These are phyloP conservation scores for Millerozyma acaciae DNA, from an alignment of 805 yeast species.

Conservation along the genomic window DNA sequence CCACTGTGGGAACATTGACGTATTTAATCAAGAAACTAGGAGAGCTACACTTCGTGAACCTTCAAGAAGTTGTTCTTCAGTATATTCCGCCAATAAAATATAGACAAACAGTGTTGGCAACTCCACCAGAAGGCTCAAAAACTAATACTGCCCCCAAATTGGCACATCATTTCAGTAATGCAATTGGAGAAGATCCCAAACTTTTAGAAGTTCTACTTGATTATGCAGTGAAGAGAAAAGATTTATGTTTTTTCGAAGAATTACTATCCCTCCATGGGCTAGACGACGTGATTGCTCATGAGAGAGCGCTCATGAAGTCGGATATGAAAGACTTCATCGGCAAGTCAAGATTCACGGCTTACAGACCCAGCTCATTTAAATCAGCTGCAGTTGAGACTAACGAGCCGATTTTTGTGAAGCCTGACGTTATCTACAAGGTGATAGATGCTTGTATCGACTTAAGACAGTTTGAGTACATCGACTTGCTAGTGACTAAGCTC, in stretches of 20 bases:
- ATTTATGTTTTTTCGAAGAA: constrained; percentile 17
- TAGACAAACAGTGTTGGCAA: constrained; percentile 19
- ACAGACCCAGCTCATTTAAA: constrained; percentile 3
- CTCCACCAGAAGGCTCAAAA: constrained; percentile 2
- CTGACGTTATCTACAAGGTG: constrained; percentile 20
- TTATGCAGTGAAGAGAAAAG: constrained; percentile 20
- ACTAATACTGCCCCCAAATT: constrained; percentile 8
- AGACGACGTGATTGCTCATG: constrained; percentile 20
- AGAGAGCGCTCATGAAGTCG: constrained; percentile 15
- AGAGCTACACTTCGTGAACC: constrained; percentile 16
- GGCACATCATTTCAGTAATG: constrained; percentile 19
- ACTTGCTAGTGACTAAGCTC: constrained; percentile 30
- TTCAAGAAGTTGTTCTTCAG: constrained; percentile 26
- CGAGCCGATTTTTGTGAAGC: constrained; percentile 14
- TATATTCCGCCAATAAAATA: constrained; percentile 20
- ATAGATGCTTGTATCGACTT: constrained; percentile 27
- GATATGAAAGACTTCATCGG: constrained; percentile 20
- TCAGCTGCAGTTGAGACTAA: constrained; percentile 8
- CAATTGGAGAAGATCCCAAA: constrained; percentile 27
- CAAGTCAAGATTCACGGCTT: constrained; percentile 20
- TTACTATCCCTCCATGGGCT: constrained; percentile 25
- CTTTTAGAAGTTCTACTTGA: constrained; percentile 23
- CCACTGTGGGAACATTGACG: constrained; percentile 20
- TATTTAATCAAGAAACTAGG: constrained; percentile 25
- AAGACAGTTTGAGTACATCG: constrained; percentile 25